phyloP scores from a whole-genome alignment of 2,329 filamentous ascomycete species.

The Emergomyces pasteurianus region DNA sequence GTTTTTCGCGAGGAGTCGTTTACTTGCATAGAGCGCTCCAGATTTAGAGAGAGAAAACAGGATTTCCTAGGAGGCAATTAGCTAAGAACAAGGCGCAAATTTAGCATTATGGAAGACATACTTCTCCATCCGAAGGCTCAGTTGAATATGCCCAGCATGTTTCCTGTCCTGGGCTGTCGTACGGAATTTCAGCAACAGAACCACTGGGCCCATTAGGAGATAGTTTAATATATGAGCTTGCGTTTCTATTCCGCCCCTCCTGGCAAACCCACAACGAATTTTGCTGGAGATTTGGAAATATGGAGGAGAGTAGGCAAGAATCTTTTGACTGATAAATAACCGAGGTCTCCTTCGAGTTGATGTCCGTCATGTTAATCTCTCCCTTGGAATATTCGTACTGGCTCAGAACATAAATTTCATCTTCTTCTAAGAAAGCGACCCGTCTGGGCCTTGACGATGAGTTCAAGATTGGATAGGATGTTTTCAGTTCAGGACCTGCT shows the following conservation, averaged over 20 bases:
- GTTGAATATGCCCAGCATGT: conserved; percentile 29
- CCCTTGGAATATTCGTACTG: conserved; percentile 20
- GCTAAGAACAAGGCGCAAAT: conserved; percentile 1
- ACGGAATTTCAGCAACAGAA: conserved; percentile 5
- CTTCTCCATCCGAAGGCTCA: conserved; percentile 28
- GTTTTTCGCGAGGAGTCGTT: conserved; percentile 62
- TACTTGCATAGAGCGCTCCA: conserved; percentile 69
- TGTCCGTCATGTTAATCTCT: conserved; percentile 21
- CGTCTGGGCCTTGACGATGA: conserved; percentile 28
- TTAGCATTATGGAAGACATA: conserved; percentile 13
- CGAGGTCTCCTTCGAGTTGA: conserved; percentile 23
- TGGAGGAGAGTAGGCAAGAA: conserved; percentile 24
- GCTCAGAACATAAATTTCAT: conserved; percentile 32
- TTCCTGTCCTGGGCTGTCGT: conserved; percentile 23
- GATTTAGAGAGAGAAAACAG: conserved; percentile 58
- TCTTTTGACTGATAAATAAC: conserved; percentile 21
- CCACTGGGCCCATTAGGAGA: conserved; percentile 11
- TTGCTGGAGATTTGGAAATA: conserved; percentile 23
- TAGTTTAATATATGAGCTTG: conserved; percentile 23
- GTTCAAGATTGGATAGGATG: conserved; percentile 25
- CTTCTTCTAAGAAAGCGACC: conserved; percentile 35
- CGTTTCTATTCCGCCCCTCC: conserved; percentile 14
- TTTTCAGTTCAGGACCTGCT: conserved; percentile 26
- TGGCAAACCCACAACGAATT: conserved; percentile 29
- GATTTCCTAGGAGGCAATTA: conserved; percentile 27